A percentile compares a stretch with the other conserved stretches of the same genome.
Conservation (phyloP, 768 basidiomycete genomes). For the Hebeloma cylindrosporum region DNA sequence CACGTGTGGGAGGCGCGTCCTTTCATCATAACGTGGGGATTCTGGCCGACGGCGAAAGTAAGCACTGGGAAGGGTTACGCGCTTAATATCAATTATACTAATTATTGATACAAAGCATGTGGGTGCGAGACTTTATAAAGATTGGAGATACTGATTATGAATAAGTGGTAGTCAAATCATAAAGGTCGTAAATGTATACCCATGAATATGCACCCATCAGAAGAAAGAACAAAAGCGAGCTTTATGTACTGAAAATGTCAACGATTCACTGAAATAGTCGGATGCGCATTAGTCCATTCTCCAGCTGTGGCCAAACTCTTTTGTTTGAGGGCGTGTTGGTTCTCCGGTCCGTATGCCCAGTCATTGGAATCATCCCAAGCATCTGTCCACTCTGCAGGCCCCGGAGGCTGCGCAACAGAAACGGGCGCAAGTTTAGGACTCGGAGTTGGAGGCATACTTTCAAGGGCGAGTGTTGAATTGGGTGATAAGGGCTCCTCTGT, state of each 20-base stretch:
- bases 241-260: constrained; percentile 5
- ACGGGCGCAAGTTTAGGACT: constrained; percentile 9
- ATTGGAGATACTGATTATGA: too few species aligned
- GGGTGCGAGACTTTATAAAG: too few species aligned
- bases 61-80: constrained; percentile 29
- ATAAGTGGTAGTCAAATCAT: too few species aligned
- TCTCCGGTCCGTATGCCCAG: too few species aligned
- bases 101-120: too few species aligned
- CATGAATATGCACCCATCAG: constrained; percentile 48
- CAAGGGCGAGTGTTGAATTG: constrained; percentile 11
- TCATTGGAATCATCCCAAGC: constrained; percentile 53
- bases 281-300: constrained; percentile 13
- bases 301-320: constrained; percentile 5
- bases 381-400: constrained; percentile 43
- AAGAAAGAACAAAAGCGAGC: constrained; percentile 3
- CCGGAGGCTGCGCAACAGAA: constrained; percentile 9
- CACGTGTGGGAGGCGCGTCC: constrained; percentile 29
- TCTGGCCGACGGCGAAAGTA: too few species aligned
- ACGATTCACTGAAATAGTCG: constrained; percentile 1
- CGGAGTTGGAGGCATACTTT: constrained; percentile 16
- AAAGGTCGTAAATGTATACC: too few species aligned
- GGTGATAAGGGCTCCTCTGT: background rate
- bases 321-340: constrained; percentile 25
- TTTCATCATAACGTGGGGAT: too few species aligned
- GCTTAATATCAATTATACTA: too few species aligned